Percentiles rank a stretch among this genome's conserved stretches.
Evolutionary conservation across 352 stramenopile genomes (phyloP).

Genomic region (Lagenidium giganteum): DNA sequence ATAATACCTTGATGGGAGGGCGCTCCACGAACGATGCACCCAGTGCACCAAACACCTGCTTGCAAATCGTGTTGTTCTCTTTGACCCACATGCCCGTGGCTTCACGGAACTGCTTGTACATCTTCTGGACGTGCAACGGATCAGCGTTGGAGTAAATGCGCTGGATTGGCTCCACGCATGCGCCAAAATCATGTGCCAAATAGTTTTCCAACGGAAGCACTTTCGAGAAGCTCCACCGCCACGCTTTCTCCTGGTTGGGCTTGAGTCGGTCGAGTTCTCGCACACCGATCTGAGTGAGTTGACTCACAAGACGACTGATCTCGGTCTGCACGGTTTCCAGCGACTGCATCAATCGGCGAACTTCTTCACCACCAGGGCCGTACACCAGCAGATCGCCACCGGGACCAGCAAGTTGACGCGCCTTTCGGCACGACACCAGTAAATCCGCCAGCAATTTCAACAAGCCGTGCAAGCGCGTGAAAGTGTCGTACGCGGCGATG

Average conservation of each 20-base stretch:
- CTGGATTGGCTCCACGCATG: constrained; percentile 73
- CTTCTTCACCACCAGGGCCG: constrained; percentile 61
- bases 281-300: constrained; percentile 67
- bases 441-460: constrained; percentile 69
- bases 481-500: constrained; percentile 57
- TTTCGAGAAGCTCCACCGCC: constrained; percentile 74
- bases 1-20: constrained; percentile 2
- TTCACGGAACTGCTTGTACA: constrained; percentile 76
- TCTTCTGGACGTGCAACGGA: constrained; percentile 61
- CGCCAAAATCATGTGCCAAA: constrained; percentile 68
- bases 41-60: constrained; percentile 60
- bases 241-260: constrained; percentile 69
- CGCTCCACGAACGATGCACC: constrained; percentile 48
- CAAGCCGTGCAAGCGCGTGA: constrained; percentile 59
- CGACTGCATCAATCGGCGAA: constrained; percentile 69
- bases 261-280: constrained; percentile 74
- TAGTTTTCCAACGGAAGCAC: constrained; percentile 72
- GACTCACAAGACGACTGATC: constrained; percentile 56
- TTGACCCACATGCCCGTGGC: constrained; percentile 70
- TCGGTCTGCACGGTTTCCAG: constrained; percentile 62
- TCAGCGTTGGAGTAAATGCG: constrained; percentile 72
- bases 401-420: constrained; percentile 54
- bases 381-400: constrained; percentile 76
- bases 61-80: constrained; percentile 71
- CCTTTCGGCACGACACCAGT: constrained; percentile 73